Percentiles rank a stretch among this genome's conserved stretches.
Evolutionary conservation across 108 stramenopile species (phyloP).

Genomic region (Discostella pseudostelligera): DNA sequence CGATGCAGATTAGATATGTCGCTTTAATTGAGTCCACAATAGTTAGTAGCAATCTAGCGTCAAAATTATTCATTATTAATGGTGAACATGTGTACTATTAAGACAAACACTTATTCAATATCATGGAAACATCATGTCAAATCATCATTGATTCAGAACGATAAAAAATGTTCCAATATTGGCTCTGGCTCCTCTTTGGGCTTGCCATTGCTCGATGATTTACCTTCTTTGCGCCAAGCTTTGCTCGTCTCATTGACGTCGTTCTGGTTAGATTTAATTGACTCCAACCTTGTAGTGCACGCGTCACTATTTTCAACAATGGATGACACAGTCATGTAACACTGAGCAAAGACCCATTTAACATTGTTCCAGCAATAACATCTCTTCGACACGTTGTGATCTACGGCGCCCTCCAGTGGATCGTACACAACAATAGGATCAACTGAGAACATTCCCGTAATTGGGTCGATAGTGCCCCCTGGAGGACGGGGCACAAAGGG

Average conservation of each 20-base stretch:
- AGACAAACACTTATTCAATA: not conserved
- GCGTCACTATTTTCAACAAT: conserved; percentile 65
- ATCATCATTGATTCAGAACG: conserved; percentile 24
- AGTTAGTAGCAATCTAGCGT: too few species aligned
- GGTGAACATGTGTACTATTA: not conserved
- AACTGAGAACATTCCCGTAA: conserved; percentile 82
- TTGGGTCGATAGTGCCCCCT: conserved; percentile 70
- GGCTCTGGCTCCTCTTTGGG: conserved; percentile 15
- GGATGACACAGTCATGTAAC: conserved; percentile 78
- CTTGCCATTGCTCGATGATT: conserved; percentile 2
- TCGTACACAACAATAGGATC: conserved; percentile 88
- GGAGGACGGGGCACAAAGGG: conserved; percentile 62
- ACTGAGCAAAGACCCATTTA: conserved; percentile 83
- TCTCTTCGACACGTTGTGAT: conserved; percentile 78
- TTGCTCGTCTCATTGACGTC: conserved; percentile 1
- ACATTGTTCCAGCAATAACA: conserved; percentile 86
- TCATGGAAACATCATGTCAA: not conserved
- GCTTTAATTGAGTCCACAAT: too few species aligned
- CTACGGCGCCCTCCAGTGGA: conserved; percentile 77
- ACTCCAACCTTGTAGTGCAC: conserved; percentile 20
- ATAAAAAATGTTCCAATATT: conserved; percentile 39
- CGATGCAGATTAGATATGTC: too few species aligned
- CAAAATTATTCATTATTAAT: not conserved
- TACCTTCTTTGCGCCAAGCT: not conserved
- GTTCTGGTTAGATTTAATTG: conserved; percentile 1